These are phyloP conservation scores for Didymella exigua DNA, from an alignment of 2,329 filamentous ascomycete genomes.

Conservation along the genomic window DNA sequence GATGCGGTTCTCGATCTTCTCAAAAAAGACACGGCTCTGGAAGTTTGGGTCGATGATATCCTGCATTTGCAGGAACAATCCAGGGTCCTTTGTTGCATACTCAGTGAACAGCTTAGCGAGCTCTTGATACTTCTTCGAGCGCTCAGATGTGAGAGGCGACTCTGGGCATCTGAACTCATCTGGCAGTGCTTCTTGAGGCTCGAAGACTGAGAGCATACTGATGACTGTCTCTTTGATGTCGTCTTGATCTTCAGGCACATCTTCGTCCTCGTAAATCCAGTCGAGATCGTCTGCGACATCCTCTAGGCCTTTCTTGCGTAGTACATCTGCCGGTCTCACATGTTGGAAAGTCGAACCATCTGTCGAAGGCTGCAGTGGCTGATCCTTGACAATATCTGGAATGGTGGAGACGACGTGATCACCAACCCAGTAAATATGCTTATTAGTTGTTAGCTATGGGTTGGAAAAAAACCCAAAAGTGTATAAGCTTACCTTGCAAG, in stretches of 20 bases:
- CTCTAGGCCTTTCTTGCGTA: constrained; percentile 34
- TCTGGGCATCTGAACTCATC: constrained; percentile 39
- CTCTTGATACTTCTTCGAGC: constrained; percentile 40
- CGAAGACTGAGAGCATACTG: constrained; percentile 47
- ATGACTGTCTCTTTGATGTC: constrained; percentile 40
- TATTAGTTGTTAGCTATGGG: constrained; percentile 8
- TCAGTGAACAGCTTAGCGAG: constrained; percentile 38
- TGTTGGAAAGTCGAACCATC: constrained; percentile 45
- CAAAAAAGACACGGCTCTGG: constrained; percentile 43
- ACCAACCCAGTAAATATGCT: constrained; percentile 49
- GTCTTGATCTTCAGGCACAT: constrained; percentile 34
- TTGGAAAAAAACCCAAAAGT: too few relatives aligned
- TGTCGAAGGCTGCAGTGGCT: constrained; percentile 36
- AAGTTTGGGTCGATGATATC: constrained; percentile 41
- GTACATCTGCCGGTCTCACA: constrained; percentile 36
- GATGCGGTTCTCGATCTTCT: constrained; percentile 43
- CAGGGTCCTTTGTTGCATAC: constrained; percentile 35
- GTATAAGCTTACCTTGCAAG: constrained; percentile 42
- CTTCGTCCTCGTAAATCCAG: constrained; percentile 41
- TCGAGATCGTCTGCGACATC: constrained; percentile 35
- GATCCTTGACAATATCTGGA: constrained; percentile 27
- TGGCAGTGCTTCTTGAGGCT: constrained; percentile 43
- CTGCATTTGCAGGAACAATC: constrained; percentile 35
- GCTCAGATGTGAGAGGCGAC: constrained; percentile 33
- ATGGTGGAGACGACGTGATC: constrained; percentile 41